Conservation (phyloP, 139 green algal genomes). For the Spirogloea muscicola region DNA sequence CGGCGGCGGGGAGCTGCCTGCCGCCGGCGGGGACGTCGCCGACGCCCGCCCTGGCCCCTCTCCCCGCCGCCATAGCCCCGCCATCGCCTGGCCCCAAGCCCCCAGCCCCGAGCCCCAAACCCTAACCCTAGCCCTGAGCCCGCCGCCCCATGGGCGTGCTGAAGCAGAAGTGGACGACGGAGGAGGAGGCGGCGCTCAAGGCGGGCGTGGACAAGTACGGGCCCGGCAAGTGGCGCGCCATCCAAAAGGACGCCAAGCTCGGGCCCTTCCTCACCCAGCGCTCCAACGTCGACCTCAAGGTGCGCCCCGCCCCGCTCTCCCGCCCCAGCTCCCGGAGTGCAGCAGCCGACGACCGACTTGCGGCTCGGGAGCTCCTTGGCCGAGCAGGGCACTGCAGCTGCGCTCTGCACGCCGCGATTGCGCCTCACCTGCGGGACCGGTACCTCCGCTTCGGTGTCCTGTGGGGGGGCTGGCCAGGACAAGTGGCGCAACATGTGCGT, state of each 20-base stretch:
- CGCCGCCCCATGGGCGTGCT: conserved; percentile 53
- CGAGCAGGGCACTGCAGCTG: background rate
- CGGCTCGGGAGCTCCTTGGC: too few relatives aligned
- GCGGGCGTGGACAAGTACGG: conserved; percentile 62
- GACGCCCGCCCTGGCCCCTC: too few relatives aligned
- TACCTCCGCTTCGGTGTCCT: background rate
- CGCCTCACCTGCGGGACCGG: too few relatives aligned
- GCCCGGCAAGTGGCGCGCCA: conserved; percentile 58
- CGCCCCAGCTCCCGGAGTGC: background rate
- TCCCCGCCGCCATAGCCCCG: too few relatives aligned
- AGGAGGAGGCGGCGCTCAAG: conserved; percentile 59
- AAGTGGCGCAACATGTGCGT: conserved; percentile 61
- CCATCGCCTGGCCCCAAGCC: too few relatives aligned
- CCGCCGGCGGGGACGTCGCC: too few relatives aligned
- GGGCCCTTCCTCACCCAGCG: conserved; percentile 43
- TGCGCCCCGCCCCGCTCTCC: too few relatives aligned
- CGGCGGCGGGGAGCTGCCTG: too few relatives aligned
- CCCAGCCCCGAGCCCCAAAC: too few relatives aligned
- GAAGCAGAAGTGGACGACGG: conserved; percentile 61
- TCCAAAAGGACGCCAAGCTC: conserved; percentile 59
- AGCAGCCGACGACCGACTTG: too few relatives aligned
- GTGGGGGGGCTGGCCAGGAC: conserved; percentile 29
- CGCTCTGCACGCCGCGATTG: background rate
- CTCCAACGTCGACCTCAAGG: conserved; percentile 66
- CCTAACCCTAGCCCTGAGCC: too few relatives aligned